Percentiles rank a stretch among this genome's conserved stretches.
These are phyloP conservation scores for Kodamaea ohmeri DNA, from an alignment of 1,139 yeast species.

Conservation along the genomic window DNA sequence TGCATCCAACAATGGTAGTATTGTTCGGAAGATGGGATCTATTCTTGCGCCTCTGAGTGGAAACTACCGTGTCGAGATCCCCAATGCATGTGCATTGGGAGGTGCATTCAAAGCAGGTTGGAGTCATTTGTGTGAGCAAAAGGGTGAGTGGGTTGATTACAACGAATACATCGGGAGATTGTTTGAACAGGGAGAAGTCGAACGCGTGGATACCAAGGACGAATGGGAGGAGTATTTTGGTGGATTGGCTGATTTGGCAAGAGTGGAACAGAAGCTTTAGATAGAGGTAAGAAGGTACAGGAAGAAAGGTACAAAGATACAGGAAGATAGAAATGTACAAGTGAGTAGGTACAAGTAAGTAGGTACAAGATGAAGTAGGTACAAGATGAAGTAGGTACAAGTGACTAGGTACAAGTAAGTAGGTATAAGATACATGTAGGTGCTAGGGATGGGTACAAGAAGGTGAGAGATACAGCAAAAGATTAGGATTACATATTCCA, in stretches of 20 bases:
- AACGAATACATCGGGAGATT: conserved; percentile 40
- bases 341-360: too few relatives aligned
- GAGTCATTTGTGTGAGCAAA: conserved; percentile 46
- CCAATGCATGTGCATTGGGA: conserved; percentile 94
- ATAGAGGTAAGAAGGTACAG: background rate
- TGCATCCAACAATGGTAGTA: conserved; percentile 68
- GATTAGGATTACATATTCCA: too few relatives aligned
- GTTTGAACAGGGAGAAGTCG: conserved; percentile 44
- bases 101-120: conserved; percentile 88
- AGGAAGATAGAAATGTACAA: background rate
- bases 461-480: too few relatives aligned
- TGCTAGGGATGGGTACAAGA: too few relatives aligned
- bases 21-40: conserved; percentile 65
- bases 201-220: conserved; percentile 39
- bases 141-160: conserved; percentile 37
- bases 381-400: too few relatives aligned
- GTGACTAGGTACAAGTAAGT: too few relatives aligned
- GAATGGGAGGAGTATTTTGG: conserved; percentile 48
- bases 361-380: too few relatives aligned
- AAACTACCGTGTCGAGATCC: conserved; percentile 68
- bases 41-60: conserved; percentile 66
- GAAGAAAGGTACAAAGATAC: background rate
- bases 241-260: conserved; percentile 51
- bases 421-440: too few relatives aligned
- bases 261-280: conserved; percentile 38